phyloP scores from a whole-genome alignment of 78 protist species.

The Bodo saltans region DNA sequence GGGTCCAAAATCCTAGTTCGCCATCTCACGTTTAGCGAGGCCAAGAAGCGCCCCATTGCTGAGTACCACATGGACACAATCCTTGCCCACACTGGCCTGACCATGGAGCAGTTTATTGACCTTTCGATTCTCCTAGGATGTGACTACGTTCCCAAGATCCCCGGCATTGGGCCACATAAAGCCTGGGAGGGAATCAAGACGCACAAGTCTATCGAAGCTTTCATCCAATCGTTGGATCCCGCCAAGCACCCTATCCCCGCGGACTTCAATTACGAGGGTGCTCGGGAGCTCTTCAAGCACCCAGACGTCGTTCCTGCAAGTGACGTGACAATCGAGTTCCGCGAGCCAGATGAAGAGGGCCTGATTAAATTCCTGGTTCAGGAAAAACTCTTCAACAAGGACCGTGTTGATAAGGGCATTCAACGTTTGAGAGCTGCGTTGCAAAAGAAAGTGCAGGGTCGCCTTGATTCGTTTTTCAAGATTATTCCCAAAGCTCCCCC shows the following conservation, averaged over 20 bases:
- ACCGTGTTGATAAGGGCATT: conserved; percentile 11
- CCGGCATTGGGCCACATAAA: conserved; percentile 73
- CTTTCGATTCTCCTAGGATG: conserved; percentile 92
- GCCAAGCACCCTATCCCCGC: conserved; percentile 67
- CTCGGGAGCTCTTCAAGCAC: conserved; percentile 64
- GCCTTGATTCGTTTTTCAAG: conserved; percentile 31
- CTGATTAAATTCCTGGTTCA: conserved; percentile 56
- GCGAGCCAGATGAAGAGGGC: conserved; percentile 79
- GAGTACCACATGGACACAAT: conserved; percentile 64
- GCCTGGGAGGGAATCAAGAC: conserved; percentile 61
- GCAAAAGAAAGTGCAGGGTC: neutral
- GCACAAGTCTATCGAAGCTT: conserved; percentile 54
- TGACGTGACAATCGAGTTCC: conserved; percentile 53
- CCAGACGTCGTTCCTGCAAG: conserved; percentile 61
- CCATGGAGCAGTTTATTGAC: conserved; percentile 89
- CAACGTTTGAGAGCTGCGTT: neutral
- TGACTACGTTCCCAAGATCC: conserved; percentile 82
- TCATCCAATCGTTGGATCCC: conserved; percentile 57
- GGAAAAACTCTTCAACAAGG: conserved; percentile 73
- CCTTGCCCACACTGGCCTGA: conserved; percentile 62
- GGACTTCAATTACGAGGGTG: conserved; percentile 54
- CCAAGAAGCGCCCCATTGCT: conserved; percentile 69
- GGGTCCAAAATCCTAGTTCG: conserved; percentile 75
- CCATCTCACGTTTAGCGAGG: conserved; percentile 74
- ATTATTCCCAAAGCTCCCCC: conserved; percentile 2